Base-by-base conservation (phyloP, 225 moss, liverwort and hornwort species). In the Rhytidiadelphus loreus region DNA sequence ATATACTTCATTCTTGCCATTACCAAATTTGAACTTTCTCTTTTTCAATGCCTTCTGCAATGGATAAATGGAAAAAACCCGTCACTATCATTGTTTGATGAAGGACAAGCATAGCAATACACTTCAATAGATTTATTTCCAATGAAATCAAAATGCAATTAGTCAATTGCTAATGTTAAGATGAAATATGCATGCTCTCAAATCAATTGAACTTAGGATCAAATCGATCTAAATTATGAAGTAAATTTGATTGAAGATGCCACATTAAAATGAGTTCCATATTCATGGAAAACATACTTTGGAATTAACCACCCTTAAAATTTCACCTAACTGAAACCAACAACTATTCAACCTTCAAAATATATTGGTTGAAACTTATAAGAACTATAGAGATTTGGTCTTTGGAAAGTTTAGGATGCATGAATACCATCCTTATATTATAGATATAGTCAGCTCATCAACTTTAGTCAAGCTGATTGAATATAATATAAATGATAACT, bases 41-140 rank as follows among this genome's bases (percentile, higher is more conserved):
- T 0, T n/a, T 78, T 56, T n/a, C 7, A 17, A n/a, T 56, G 56
- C 11, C 1, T 1, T 26, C 0, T 78, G 2, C 56, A 77, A 55
- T 77, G 2, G 9, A 0, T 2, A n/a, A 23, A 25, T 0, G 0
- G 0, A 15, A n/a, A 56, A 37, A 22, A 9, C n/a, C n/a, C 0
- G 3, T 56, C 25, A 56, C 3, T 56, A 25, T 77, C 7, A 25
- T 25, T 16, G 8, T 16, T 55, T 35, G 9, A 77, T 56, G n/a
- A 56, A 56, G 2, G 2, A 56, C 25, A 56, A 25, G 2, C 25
- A 16, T 10, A 24, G 15, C 0, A 1, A 55, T 14, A 77, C 14
- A 25, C 55, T 77, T 25, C 22, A 37, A 37, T 9, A 55, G 10
- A 24, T 77, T 24, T 25, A 25, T 55, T 37, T 77, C 6, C 6